A percentile compares a stretch with the other conserved stretches of the same genome.
These are phyloP conservation scores for Quercus alba DNA, from an alignment of 306 rosid genomes.

Conservation along the genomic window DNA sequence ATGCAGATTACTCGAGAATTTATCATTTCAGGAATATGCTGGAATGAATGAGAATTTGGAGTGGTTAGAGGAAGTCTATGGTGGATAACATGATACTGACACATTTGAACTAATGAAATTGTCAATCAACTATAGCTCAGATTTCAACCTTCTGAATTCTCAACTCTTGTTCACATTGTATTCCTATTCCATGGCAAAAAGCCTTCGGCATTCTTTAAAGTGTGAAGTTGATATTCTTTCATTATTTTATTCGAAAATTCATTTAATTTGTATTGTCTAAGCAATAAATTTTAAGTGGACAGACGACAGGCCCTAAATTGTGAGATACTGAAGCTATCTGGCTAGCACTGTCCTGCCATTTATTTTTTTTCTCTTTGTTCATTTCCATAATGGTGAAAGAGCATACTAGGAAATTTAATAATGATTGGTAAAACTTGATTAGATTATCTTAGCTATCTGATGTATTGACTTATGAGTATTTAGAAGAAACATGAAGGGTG, in stretches of 20 bases:
- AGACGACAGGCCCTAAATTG: background rate
- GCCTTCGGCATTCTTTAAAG: background rate
- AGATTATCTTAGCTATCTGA: background rate
- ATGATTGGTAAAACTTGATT: background rate
- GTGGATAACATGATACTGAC: background rate
- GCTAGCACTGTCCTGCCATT: background rate
- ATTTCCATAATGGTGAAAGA: background rate
- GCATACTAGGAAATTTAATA: background rate
- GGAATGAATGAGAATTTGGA: background rate
- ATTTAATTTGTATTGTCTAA: background rate
- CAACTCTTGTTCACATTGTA: background rate
- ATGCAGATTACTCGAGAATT: background rate
- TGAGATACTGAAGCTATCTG: background rate
- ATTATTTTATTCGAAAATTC: background rate
- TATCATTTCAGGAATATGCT: conserved; percentile 14
- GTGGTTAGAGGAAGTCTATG: background rate
- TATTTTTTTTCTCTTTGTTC: background rate
- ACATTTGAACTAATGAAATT: background rate
- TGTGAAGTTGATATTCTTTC: background rate
- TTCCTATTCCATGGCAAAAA: background rate
- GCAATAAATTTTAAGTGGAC: background rate
- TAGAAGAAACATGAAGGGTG: background rate
- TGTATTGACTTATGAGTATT: background rate
- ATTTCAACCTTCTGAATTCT: background rate
- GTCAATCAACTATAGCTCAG: background rate